Conservation (phyloP, 1,284 basidiomycete species). For the Ceratobasidium sp. region DNA sequence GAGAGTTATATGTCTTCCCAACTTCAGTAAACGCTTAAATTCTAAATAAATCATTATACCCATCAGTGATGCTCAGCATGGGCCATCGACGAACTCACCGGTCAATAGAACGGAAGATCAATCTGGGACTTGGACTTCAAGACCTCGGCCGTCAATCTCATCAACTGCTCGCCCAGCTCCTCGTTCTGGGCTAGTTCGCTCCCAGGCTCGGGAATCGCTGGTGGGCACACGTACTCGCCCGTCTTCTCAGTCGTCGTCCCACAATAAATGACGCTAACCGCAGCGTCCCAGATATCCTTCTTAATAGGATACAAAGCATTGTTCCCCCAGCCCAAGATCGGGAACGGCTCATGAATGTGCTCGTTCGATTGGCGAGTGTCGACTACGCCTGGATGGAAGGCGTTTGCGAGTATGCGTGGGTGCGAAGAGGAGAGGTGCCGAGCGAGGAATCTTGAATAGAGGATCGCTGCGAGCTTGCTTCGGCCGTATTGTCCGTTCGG, state of each 20-base stretch:
- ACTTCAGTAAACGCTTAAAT: too few species aligned
- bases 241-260: slow-evolving; percentile 28
- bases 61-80: too few species aligned
- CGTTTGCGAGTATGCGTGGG: slow-evolving; percentile 32
- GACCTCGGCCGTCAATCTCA: slow-evolving; percentile 28
- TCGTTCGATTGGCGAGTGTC: slow-evolving; percentile 35
- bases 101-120: slow-evolving; percentile 17
- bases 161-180: slow-evolving; percentile 27
- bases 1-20: too few species aligned
- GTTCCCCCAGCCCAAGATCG: slow-evolving; percentile 26
- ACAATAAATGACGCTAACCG: slow-evolving; percentile 29
- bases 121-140: slow-evolving; percentile 24
- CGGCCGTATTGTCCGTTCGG: slow-evolving; percentile 30
- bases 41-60: too few species aligned
- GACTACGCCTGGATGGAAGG: slow-evolving; percentile 37
- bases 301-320: slow-evolving; percentile 33
- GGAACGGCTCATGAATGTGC: slow-evolving; percentile 41
- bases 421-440: slow-evolving; percentile 31
- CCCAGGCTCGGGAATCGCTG: slow-evolving; percentile 38
- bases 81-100: too few species aligned
- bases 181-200: slow-evolving; percentile 15
- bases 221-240: slow-evolving; percentile 38
- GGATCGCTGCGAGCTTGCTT: slow-evolving; percentile 34
- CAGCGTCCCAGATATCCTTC: slow-evolving; percentile 44
- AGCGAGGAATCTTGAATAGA: slow-evolving; percentile 34